Base-by-base conservation (phyloP, 1,284 basidiomycete species). In the Cutaneotrichosporon sp. region DNA sequence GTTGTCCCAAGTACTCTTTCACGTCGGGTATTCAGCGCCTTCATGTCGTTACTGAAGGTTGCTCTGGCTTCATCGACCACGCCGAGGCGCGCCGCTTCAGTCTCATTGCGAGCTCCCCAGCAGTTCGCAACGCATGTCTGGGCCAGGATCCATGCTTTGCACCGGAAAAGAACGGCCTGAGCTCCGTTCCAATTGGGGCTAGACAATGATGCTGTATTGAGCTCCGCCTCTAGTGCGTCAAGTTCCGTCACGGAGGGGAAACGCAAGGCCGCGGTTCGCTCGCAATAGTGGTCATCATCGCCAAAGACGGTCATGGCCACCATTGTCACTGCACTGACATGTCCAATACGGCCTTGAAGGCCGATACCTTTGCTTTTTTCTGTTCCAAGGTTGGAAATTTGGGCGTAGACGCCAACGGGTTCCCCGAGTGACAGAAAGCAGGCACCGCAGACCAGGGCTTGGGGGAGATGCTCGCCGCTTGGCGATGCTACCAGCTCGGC, bases 211-310 rank as follows among this genome's bases (percentile, higher is more conserved):
- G 23, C 39, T 9, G 41, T 9, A 14, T 39, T 41, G 35, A 52
- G 17, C 9, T 44, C 41, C 3, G 26, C 42, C 15, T 38, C 34
- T 2, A 51, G 36, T 14, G 36, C 36, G 17, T 44, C 42, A 4
- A 51, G 42, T 15, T 51, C 49, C 2, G 23, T 26, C n/a, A 37
- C 21, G 8, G 36, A 23, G 1, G 49, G 49, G 8, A 51, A 36
- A 5, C 38, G 35, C 1, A 51, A 35, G 2, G 35, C n/a, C 2
- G 49, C 49, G 3, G 33, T 35, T 18, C 36, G n/a, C 15, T 39
- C 35, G 46, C 30, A 41, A 17, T 36, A 41, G 14, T 26, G 17
- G 12, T 52, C 44, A 38, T 68, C 61, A 59, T 72, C 60, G 38
- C 63, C 39, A 20, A 51, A 36, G n/a, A 44, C 21, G 2, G 20